These are phyloP conservation scores for Neofusicoccum parvum DNA, from an alignment of 2,329 filamentous ascomycete species.

Conservation along the genomic window DNA sequence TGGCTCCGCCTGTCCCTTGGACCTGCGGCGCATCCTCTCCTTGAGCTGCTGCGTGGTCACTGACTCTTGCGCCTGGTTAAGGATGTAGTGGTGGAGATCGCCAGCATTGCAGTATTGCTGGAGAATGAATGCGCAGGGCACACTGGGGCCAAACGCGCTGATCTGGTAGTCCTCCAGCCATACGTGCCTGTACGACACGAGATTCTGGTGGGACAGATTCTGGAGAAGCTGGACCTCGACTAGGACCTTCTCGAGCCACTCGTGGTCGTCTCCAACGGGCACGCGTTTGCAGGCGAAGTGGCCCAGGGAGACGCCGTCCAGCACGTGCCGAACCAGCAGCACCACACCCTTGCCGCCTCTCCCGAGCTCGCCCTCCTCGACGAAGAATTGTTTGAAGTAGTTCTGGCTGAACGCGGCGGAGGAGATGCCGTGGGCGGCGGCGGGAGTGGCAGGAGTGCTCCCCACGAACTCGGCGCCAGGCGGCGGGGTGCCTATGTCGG, in stretches of 20 bases:
- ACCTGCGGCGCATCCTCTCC: constrained; percentile 79
- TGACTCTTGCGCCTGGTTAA: constrained; percentile 65
- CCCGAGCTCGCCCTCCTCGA: constrained; percentile 83
- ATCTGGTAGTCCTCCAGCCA: constrained; percentile 91
- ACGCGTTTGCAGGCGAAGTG: constrained; percentile 97
- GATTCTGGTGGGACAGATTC: constrained; percentile 87
- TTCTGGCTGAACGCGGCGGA: constrained; percentile 85
- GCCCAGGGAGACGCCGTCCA: constrained; percentile 85
- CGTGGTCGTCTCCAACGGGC: constrained; percentile 88
- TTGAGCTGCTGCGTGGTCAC: constrained; percentile 83
- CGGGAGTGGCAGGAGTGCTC: constrained; percentile 45
- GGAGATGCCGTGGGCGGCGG: constrained; percentile 68
- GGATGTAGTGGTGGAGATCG: constrained; percentile 83
- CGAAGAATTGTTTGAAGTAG: constrained; percentile 92
- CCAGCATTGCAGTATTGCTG: constrained; percentile 97
- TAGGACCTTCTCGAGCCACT: constrained; percentile 92
- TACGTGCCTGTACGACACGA: constrained; percentile 95
- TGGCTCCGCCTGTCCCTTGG: constrained; percentile 72
- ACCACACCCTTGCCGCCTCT: constrained; percentile 94
- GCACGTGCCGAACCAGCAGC: constrained; percentile 85
- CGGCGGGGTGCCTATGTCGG: constrained; percentile 41
- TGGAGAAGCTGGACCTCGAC: constrained; percentile 92
- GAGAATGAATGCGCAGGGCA: constrained; percentile 93
- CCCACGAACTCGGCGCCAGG: constrained; percentile 54
- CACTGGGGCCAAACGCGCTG: constrained; percentile 81